Percentiles rank a stretch among this genome's conserved stretches.
These are phyloP conservation scores for Termitomyces sp. DNA, from an alignment of 768 basidiomycete species.

Conservation along the genomic window DNA sequence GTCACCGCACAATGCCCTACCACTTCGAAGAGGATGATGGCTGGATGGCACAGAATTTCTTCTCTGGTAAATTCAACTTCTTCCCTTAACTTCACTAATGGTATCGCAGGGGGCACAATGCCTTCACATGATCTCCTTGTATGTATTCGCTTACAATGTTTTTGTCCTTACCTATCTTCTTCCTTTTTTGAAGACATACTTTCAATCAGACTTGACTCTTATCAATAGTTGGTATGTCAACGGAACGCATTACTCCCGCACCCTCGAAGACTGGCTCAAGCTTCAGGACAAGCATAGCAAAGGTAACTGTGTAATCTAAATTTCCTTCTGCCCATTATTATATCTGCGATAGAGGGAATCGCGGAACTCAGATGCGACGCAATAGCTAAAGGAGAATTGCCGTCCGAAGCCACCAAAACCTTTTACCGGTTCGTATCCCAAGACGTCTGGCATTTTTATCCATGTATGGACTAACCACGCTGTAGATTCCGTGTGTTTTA, in stretches of 20 bases:
- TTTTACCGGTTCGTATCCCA: not conserved
- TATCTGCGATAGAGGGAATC: not conserved
- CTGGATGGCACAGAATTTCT: slow-evolving; percentile 77
- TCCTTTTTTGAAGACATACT: not conserved
- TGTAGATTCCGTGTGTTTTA: slow-evolving; percentile 68
- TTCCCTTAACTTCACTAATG: not conserved
- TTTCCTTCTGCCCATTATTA: no score
- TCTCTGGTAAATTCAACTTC: slow-evolving; percentile 48
- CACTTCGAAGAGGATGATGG: slow-evolving; percentile 69
- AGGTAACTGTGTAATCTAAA: not conserved
- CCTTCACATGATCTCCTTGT: slow-evolving; percentile 6
- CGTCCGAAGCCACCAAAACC: not conserved
- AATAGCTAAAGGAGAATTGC: not conserved
- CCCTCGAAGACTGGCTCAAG: slow-evolving; percentile 65
- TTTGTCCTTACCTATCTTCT: not conserved
- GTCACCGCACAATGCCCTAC: slow-evolving; percentile 61
- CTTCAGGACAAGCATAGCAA: slow-evolving; percentile 51
- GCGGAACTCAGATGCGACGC: not conserved
- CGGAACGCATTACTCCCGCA: slow-evolving; percentile 63
- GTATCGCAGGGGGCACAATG: not conserved
- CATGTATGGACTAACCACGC: not conserved
- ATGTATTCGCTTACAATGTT: not conserved
- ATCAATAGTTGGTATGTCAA: slow-evolving; percentile 60
- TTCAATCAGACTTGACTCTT: slow-evolving; percentile 1
- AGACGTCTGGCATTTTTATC: no score